These are phyloP conservation scores for Apostasia ramifera DNA, from an alignment of 106 monocot species.

Conservation along the genomic window DNA sequence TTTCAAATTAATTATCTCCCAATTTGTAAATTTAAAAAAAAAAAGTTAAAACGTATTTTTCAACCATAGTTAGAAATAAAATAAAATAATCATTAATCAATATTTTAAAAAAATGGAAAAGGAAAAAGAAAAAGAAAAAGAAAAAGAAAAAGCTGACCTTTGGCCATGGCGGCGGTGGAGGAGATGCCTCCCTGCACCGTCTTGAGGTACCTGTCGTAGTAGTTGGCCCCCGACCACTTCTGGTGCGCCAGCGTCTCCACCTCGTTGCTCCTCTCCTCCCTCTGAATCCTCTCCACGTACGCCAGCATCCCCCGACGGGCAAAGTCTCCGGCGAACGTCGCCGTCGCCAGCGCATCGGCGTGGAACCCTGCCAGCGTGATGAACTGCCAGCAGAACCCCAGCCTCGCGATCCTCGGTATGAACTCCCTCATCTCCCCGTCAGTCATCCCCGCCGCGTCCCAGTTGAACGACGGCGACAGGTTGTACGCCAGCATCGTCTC, in stretches of 20 bases:
- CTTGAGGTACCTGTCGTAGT: conserved; percentile 75
- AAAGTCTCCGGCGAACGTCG: conserved; percentile 75
- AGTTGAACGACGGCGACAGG: conserved; percentile 96
- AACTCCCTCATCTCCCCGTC: conserved; percentile 71
- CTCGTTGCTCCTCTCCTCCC: conserved; percentile 81
- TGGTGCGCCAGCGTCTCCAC: conserved; percentile 90
- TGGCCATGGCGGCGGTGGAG: conserved; percentile 96
- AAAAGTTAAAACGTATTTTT: background rate
- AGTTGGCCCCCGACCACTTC: conserved; percentile 96
- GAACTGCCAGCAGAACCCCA: conserved; percentile 95
- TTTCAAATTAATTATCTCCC: background rate
- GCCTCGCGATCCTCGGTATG: conserved; percentile 70
- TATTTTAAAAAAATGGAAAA: background rate
- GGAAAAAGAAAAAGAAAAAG: background rate
- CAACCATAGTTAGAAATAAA: background rate
- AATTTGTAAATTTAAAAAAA: background rate
- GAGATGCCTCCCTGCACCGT: conserved; percentile 95
- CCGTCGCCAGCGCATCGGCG: conserved; percentile 70
- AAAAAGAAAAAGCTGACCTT: conserved; percentile 33
- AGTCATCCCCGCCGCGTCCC: conserved; percentile 91
- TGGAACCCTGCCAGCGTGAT: conserved; percentile 92
- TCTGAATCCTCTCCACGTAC: conserved; percentile 92
- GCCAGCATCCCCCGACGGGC: conserved; percentile 80
- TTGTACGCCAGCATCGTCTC: conserved; percentile 90
- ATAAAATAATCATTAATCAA: background rate